Conservation (phyloP, 164 flowering plant genomes). For the Nymphaea colorata region DNA sequence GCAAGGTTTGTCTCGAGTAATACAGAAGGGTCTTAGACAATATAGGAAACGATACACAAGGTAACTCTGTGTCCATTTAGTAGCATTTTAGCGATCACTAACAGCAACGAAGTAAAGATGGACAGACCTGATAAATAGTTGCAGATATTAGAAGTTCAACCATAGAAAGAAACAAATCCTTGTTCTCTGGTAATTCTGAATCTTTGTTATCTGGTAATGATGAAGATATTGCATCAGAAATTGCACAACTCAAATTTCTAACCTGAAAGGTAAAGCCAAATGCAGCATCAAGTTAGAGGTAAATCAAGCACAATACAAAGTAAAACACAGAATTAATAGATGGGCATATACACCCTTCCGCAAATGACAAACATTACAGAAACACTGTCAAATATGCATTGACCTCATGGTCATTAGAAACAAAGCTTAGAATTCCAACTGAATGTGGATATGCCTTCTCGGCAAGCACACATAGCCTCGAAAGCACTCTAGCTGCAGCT, state of each 20-base stretch:
- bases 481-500: conserved; percentile 60
- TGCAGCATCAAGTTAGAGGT: not conserved
- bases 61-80: no score
- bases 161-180: conserved; percentile 51
- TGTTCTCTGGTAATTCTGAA: conserved; percentile 32
- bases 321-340: not conserved
- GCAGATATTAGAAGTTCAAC: conserved; percentile 58
- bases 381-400: not conserved
- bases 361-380: not conserved
- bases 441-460: conserved; percentile 34
- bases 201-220: conserved; percentile 39
- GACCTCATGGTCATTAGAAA: conserved; percentile 69
- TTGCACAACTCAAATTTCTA: conserved; percentile 31
- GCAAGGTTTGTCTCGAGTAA: no score
- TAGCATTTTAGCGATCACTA: no score
- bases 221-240: conserved; percentile 30
- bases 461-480: conserved; percentile 35
- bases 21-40: no score
- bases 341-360: no score
- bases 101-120: no score
- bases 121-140: conserved; percentile 70
- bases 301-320: not conserved
- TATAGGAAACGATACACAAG: no score
- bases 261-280: conserved; percentile 31
- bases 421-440: conserved; percentile 37